phyloP scores from a whole-genome alignment of 1,139 yeast genomes.

The Yueomyces sp. region DNA sequence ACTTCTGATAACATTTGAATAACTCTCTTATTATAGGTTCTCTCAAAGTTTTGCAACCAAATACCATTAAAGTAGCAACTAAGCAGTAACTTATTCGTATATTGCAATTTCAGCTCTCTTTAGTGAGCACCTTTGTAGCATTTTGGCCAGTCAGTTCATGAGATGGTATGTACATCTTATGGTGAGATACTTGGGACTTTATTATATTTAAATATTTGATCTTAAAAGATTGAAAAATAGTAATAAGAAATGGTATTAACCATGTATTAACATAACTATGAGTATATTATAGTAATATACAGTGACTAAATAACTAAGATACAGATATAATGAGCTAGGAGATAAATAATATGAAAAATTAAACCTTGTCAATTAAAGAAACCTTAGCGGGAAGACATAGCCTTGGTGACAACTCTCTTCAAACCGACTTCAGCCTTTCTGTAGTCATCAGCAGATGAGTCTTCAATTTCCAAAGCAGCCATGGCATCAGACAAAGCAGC shows the following conservation, averaged over 20 bases:
- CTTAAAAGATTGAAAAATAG: neutral
- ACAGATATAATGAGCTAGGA: conserved; percentile 1
- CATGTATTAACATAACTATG: neutral
- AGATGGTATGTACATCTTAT: no score
- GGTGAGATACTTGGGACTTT: no score
- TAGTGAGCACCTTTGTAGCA: no score
- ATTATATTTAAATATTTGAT: neutral
- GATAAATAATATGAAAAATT: neutral
- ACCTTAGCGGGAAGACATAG: conserved; percentile 93
- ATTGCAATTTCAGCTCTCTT: no score
- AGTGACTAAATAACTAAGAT: neutral
- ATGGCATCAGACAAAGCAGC: conserved; percentile 96
- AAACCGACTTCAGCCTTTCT: conserved; percentile 99
- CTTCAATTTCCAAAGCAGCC: conserved; percentile 96
- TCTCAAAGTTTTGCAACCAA: no score
- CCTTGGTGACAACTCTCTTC: conserved; percentile 99
- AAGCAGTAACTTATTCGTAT: no score
- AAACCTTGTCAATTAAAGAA: conserved; percentile 6
- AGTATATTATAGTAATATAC: neutral
- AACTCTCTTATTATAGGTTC: no score
- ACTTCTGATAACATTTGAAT: no score
- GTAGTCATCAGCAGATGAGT: conserved; percentile 89
- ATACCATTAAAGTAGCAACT: no score
- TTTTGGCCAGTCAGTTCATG: no score
- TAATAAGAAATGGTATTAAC: no score